A percentile compares a stretch with the other conserved stretches of the same genome.
These are phyloP conservation scores for Trichoderma semiorbis DNA, from an alignment of 2,329 filamentous ascomycete genomes.

Conservation along the genomic window DNA sequence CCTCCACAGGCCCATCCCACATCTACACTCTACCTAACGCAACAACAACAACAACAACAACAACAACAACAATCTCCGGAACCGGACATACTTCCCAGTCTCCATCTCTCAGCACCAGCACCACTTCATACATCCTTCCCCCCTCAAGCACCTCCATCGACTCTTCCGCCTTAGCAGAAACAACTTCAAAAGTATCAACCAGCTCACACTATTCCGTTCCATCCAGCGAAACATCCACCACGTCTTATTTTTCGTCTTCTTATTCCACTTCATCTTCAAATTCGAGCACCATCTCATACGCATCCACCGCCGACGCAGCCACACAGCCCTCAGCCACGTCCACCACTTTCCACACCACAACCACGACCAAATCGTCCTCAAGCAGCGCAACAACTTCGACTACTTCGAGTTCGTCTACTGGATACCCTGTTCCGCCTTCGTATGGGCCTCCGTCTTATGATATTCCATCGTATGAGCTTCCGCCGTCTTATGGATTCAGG, in stretches of 20 bases:
- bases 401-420: neutral
- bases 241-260: neutral
- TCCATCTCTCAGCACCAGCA: neutral
- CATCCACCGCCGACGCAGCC: slow-evolving; percentile 19
- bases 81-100: neutral
- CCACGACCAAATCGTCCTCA: neutral
- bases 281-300: neutral
- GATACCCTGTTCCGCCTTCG: neutral
- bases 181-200: neutral
- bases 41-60: neutral
- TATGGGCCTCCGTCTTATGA: slow-evolving; percentile 27
- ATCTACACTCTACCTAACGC: neutral
- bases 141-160: neutral
- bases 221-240: neutral
- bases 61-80: neutral
- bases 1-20: neutral
- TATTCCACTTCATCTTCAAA: neutral
- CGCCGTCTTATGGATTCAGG: slow-evolving; percentile 23
- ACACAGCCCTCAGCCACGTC: slow-evolving; percentile 19
- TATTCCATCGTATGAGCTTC: slow-evolving; percentile 22
- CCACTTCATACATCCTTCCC: neutral
- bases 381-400: neutral
- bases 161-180: neutral
- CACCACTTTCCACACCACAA: slow-evolving; percentile 25
- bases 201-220: neutral